Evolutionary conservation across 352 stramenopile species (phyloP), one percentile per base, ranked within the genome.

Genomic region (Phytopythium oedochilum): DNA sequence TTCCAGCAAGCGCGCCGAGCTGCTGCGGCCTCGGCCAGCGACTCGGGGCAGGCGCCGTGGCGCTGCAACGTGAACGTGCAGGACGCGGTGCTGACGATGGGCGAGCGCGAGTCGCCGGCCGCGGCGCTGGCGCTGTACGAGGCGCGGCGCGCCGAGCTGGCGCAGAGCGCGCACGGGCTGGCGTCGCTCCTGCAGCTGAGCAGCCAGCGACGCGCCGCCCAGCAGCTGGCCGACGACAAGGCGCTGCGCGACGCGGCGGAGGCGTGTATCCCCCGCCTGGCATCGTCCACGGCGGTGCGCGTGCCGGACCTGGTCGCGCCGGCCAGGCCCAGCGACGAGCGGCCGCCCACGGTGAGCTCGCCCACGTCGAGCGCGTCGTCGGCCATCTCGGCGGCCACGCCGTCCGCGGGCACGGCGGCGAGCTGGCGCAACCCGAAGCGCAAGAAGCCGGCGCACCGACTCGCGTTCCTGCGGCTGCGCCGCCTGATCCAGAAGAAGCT

Each of bases 401-500:
- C 20, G 46, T 52, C 14, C 6, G n/a, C 9, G 32, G 23, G 14
- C 2, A 11, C 26, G 3, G 20, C 23, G 7, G 36, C 38, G 35
- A 44, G 15, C 14, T 51, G 34, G 48, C 57, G 48, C 36, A 57
- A 55, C 42, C 55, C 60, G 40, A 52, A 81, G 44, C 55, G 56
- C 8, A 55, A 70, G 50, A 70, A 77, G 32, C 59, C 69, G 1
- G 42, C 60, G 9, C 53, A 66, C 32, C 64, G 55, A 3, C 53
- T 81, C 9, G 60, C 65, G 29, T 77, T 80, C 59, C 51, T 93
- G 35, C 79, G 71, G 9, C 58, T 91, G 45, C 78, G 83, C 11
- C 73, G 83, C 4, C 59, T 91, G 15, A 83, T 93, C 35, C 80
- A 91, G 59, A 83, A 78, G 47, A 68, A 69, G 2, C 56, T 91